Conservation (phyloP, 1,139 yeast species). For the Trichomonascaceae sp. region DNA sequence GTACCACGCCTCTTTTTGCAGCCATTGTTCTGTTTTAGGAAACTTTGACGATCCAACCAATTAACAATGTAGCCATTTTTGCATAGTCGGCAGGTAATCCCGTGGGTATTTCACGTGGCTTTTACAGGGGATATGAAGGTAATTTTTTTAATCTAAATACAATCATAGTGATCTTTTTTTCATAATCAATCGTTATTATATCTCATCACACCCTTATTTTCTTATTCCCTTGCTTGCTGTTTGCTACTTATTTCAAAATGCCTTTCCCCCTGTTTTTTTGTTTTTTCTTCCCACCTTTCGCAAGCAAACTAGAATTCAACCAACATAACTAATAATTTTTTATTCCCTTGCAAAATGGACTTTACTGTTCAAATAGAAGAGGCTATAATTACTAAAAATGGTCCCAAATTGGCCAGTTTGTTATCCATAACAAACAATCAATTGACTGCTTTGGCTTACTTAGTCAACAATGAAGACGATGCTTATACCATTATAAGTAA, state of each 20-base stretch:
- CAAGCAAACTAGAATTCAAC: background rate
- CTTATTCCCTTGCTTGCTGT: background rate
- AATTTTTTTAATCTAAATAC: too few relatives aligned
- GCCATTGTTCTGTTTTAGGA: background rate
- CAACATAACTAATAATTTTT: background rate
- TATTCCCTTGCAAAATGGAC: background rate
- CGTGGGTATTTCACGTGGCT: background rate
- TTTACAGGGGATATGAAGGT: background rate
- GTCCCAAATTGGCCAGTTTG: background rate
- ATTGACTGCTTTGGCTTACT: constrained; percentile 1
- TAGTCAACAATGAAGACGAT: background rate
- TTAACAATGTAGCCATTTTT: background rate
- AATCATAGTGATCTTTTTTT: too few relatives aligned
- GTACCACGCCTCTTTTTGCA: background rate
- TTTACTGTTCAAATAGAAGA: background rate
- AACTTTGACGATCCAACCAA: background rate
- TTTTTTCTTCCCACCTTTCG: background rate
- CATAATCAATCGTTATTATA: too few relatives aligned
- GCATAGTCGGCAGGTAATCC: background rate
- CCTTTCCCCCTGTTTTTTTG: background rate
- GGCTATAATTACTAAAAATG: constrained; percentile 2
- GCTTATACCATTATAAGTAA: background rate
- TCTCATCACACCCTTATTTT: background rate
- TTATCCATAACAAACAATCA: constrained; percentile 4
- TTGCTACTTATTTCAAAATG: background rate